These are phyloP conservation scores for Clonostachys rosea DNA, from an alignment of 2,329 filamentous ascomycete genomes.

Conservation along the genomic window DNA sequence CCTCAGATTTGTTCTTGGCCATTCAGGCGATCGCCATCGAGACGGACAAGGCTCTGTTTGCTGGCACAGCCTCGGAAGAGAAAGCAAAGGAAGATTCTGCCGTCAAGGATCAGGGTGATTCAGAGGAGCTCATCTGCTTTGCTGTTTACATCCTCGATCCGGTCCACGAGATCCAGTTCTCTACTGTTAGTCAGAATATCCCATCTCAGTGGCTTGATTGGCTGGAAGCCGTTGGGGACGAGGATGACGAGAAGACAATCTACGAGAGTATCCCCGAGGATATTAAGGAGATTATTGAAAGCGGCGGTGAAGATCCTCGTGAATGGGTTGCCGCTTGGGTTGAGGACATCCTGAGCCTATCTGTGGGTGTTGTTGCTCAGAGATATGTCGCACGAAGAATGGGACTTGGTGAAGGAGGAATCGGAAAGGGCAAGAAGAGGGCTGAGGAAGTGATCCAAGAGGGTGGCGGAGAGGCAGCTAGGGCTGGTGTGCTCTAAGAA, in stretches of 20 bases:
- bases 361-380: slow-evolving; percentile 84
- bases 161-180: slow-evolving; percentile 85
- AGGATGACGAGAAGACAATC: slow-evolving; percentile 15
- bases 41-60: slow-evolving; percentile 63
- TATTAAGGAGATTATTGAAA: slow-evolving; percentile 78
- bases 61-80: slow-evolving; percentile 44
- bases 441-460: slow-evolving; percentile 51
- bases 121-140: slow-evolving; percentile 65
- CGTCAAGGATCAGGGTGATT: slow-evolving; percentile 43
- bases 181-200: slow-evolving; percentile 75
- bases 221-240: slow-evolving; percentile 72
- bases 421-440: slow-evolving; percentile 57
- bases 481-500: slow-evolving; percentile 29
- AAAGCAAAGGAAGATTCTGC: slow-evolving; percentile 50
- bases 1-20: slow-evolving; percentile 92
- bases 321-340: slow-evolving; percentile 99
- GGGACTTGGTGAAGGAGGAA: slow-evolving; percentile 82
- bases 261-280: slow-evolving; percentile 58
- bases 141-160: slow-evolving; percentile 82
- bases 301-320: slow-evolving; percentile 76
- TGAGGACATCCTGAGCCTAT: slow-evolving; percentile 76
- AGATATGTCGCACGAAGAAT: slow-evolving; percentile 91
- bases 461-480: slow-evolving; percentile 53
- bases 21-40: slow-evolving; percentile 78
- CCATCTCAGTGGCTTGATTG: slow-evolving; percentile 85